phyloP scores from a whole-genome alignment of 768 basidiomycete species.

The Mycena polygramma region DNA sequence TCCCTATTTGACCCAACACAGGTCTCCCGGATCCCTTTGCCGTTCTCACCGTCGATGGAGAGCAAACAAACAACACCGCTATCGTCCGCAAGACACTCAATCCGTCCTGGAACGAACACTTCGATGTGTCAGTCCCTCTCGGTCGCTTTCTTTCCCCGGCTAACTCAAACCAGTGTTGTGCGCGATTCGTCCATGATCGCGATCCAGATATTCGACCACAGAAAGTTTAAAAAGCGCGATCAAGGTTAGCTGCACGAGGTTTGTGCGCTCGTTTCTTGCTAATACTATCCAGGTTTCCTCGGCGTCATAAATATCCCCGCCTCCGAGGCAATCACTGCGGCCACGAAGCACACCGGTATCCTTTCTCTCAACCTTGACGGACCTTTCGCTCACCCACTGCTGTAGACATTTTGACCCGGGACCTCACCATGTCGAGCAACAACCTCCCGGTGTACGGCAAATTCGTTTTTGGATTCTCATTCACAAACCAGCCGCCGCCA shows the following conservation, averaged over 20 bases:
- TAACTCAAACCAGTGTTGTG: conserved; percentile 60
- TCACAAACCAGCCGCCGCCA: conserved; percentile 50
- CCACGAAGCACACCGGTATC: conserved; percentile 61
- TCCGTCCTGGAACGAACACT: conserved; percentile 88
- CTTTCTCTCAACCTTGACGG: conserved; percentile 33
- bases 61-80: conserved; percentile 84
- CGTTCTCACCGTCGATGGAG: conserved; percentile 87
- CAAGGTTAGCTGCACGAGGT: conserved; percentile 66
- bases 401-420: conserved; percentile 78
- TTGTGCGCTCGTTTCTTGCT: conserved; percentile 43
- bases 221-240: conserved; percentile 88
- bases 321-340: conserved; percentile 65
- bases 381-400: conserved; percentile 34
- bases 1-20: conserved; percentile 5
- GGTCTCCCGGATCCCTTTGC: conserved; percentile 89
- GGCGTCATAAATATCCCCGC: conserved; percentile 70
- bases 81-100: conserved; percentile 76
- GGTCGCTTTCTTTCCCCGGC: conserved; percentile 19
- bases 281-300: conserved; percentile 59
- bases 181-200: conserved; percentile 80
- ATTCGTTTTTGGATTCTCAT: conserved; percentile 74
- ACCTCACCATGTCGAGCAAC: conserved; percentile 81
- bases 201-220: conserved; percentile 92
- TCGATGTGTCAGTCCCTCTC: conserved; percentile 76
- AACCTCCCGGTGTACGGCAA: conserved; percentile 87